Percentiles rank a stretch among this genome's conserved stretches.
Conservation (phyloP, 2,329 filamentous ascomycete genomes). For the Gaeumannomyces sp. region DNA sequence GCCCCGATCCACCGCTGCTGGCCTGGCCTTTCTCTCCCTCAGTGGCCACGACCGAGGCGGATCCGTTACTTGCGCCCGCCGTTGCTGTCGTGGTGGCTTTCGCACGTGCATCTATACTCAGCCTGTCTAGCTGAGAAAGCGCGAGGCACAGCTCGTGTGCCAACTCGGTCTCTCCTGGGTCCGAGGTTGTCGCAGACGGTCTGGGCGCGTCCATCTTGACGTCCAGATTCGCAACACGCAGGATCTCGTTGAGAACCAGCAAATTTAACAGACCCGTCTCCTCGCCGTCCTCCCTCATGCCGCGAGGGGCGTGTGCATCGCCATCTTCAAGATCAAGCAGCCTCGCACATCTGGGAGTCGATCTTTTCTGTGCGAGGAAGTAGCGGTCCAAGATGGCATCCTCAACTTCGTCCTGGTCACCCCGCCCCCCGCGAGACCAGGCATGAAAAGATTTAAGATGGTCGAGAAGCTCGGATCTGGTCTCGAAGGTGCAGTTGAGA, state of each 20-base stretch:
- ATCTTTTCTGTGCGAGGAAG: not conserved
- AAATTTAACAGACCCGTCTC: constrained; percentile 4
- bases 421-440: not conserved
- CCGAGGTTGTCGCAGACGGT: not conserved
- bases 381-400: constrained; percentile 3
- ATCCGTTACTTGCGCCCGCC: not conserved
- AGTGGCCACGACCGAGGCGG: not conserved
- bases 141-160: constrained; percentile 4
- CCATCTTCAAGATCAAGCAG: constrained; percentile 6
- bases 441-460: constrained; percentile 4
- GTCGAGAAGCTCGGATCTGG: not conserved
- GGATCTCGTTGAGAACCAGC: constrained; percentile 4
- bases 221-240: constrained; percentile 2
- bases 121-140: constrained; percentile 3
- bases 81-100: not conserved
- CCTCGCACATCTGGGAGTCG: not conserved
- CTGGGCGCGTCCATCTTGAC: constrained; percentile 2
- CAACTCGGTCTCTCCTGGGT: not conserved
- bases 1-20: not conserved
- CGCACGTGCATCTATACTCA: not conserved
- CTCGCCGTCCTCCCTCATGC: not conserved
- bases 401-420: not conserved
- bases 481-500: constrained; percentile 7
- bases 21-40: too few species aligned
- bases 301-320: not conserved